Conservation (phyloP, 768 basidiomycete genomes). For the Trametes sanguinea region DNA sequence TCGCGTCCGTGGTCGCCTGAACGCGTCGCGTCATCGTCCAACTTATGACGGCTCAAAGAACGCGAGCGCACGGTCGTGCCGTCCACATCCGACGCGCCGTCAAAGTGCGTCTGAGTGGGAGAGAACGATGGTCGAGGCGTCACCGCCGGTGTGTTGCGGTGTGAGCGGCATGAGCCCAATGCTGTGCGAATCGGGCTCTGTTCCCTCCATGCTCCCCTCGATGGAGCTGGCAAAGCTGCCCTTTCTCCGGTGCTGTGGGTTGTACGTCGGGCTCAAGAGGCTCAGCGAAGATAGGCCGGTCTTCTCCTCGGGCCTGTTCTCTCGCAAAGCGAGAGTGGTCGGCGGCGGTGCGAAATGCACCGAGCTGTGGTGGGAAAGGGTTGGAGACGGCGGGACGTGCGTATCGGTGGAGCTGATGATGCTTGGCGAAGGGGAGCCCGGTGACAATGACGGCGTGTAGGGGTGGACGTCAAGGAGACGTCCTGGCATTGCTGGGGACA, state of each 20-base stretch:
- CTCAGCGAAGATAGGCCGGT: constrained; percentile 54
- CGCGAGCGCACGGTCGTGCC: constrained; percentile 25
- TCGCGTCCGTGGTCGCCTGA: constrained; percentile 7
- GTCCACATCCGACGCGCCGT: constrained; percentile 35
- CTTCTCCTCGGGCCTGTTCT: constrained; percentile 64
- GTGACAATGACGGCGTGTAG: constrained; percentile 20
- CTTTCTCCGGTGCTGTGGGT: constrained; percentile 50
- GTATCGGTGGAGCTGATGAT: constrained; percentile 40
- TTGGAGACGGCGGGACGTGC: constrained; percentile 72
- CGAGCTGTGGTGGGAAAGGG: constrained; percentile 59
- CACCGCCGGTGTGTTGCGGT: constrained; percentile 36
- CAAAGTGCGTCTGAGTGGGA: constrained; percentile 41
- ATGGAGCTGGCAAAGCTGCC: constrained; percentile 59
- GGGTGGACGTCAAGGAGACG: constrained; percentile 26
- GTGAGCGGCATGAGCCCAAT: constrained; percentile 27
- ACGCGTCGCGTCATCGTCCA: constrained; percentile 8
- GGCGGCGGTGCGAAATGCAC: constrained; percentile 48
- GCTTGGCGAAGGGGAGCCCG: constrained; percentile 35
- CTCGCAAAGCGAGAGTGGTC: constrained; percentile 59
- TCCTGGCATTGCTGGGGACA: constrained; percentile 17
- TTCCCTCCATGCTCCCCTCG: constrained; percentile 51
- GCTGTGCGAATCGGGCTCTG: constrained; percentile 33
- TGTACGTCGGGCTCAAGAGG: constrained; percentile 45
- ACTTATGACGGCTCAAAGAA: constrained; percentile 18
- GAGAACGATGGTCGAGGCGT: constrained; percentile 39